Evolutionary conservation across 495 filamentous ascomycete species (phyloP).

Genomic region (Penicillium goetzii): DNA sequence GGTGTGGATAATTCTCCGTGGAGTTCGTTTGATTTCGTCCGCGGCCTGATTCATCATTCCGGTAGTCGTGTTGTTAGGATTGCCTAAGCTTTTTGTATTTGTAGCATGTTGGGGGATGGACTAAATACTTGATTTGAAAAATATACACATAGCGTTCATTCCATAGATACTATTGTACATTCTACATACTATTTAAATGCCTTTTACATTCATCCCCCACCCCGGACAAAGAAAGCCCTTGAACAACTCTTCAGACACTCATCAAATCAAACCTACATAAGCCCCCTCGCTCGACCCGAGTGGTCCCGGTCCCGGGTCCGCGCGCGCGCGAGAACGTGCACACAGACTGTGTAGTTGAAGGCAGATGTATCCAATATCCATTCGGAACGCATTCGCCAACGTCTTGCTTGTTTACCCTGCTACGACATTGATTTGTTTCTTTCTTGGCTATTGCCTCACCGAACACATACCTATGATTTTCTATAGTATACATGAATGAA

Average conservation of each 20-base stretch:
- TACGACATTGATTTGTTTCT: too few relatives aligned
- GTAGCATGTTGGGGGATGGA: not conserved
- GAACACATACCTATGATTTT: too few relatives aligned
- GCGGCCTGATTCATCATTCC: not conserved
- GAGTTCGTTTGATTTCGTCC: not conserved
- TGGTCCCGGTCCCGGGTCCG: not conserved
- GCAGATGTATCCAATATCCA: not conserved
- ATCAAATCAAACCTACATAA: not conserved
- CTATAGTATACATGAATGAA: not conserved
- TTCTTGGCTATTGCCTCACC: not conserved
- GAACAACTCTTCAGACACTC: not conserved
- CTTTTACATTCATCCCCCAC: not conserved
- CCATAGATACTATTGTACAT: too few relatives aligned
- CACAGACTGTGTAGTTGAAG: not conserved
- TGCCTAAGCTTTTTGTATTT: not conserved
- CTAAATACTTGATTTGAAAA: not conserved
- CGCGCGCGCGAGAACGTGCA: not conserved
- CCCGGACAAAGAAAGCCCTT: not conserved
- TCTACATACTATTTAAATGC: not conserved
- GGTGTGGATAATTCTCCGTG: not conserved
- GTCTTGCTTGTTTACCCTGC: not conserved
- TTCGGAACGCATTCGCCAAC: not conserved
- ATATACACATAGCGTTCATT: too few relatives aligned
- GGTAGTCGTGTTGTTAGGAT: not conserved
- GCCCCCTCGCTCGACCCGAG: constrained; percentile 2